Conservation (phyloP, 345 rosid genomes). For the Cardamine chenopodiifolia region DNA sequence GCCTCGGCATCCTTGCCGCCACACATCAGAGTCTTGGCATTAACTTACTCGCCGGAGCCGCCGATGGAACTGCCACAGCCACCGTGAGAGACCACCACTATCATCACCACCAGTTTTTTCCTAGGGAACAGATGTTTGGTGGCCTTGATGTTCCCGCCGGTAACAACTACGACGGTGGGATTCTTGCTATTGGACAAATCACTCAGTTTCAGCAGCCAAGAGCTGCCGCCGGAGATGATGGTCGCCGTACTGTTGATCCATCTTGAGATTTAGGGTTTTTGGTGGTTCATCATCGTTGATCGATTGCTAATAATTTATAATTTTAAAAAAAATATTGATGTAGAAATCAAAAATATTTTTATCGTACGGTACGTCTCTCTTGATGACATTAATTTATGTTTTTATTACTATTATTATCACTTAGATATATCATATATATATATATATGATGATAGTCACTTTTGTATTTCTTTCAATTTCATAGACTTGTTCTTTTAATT, state of each 20-base stretch:
- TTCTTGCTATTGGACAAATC: constrained; percentile 79
- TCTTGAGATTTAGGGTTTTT: constrained; percentile 58
- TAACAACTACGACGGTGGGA: constrained; percentile 58
- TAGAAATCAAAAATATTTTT: constrained; percentile 19
- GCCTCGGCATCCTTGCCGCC: constrained; percentile 58
- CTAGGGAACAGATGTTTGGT: constrained; percentile 74
- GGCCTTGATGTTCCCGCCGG: constrained; percentile 51
- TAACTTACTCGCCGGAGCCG: constrained; percentile 52
- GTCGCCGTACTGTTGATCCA: constrained; percentile 81
- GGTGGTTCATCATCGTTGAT: constrained; percentile 27
- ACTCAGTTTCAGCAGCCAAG: constrained; percentile 83
- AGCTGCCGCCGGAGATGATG: constrained; percentile 75
- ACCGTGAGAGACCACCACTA: constrained; percentile 52
- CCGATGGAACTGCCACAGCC: constrained; percentile 41
- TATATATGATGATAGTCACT: constrained; percentile 33
- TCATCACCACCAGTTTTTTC: constrained; percentile 74
- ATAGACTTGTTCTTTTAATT: constrained; percentile 20
- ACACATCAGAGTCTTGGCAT: constrained; percentile 70
- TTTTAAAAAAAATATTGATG: background rate
- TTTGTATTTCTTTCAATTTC: constrained; percentile 30
- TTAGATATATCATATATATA: constrained; percentile 24
- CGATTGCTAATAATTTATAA: constrained; percentile 8
- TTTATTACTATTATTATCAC: constrained; percentile 21
- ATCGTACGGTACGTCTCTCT: constrained; percentile 30
- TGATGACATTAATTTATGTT: constrained; percentile 24